A percentile compares a stretch with the other conserved stretches of the same genome.
Conservation (phyloP, 192 early-diverging fungal genomes). For the Cladochytrium replicatum region DNA sequence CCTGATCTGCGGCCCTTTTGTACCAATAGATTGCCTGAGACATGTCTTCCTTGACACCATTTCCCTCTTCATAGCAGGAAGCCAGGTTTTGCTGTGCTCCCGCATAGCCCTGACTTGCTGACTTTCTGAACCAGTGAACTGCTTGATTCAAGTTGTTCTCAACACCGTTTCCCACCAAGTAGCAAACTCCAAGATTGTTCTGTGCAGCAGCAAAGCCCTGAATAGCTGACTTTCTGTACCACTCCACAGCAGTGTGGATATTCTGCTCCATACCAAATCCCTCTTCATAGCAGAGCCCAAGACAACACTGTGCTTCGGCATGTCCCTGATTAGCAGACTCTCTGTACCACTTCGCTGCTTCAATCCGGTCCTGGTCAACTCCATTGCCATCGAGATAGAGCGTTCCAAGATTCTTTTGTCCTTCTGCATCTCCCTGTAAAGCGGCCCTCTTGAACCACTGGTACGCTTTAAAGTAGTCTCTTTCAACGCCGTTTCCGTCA, state of each 20-base stretch:
- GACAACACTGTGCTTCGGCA: constrained; percentile 14
- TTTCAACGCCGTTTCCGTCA: too few species aligned
- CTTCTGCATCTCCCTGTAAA: too few species aligned
- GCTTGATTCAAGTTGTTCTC: neutral
- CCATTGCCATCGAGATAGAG: constrained; percentile 16
- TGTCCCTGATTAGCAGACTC: constrained; percentile 12
- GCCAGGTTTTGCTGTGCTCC: neutral
- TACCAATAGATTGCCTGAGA: constrained; percentile 43
- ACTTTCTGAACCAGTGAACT: neutral
- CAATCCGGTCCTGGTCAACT: constrained; percentile 4
- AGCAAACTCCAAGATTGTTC: constrained; percentile 19
- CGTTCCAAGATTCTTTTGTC: too few species aligned
- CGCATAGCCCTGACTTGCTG: neutral
- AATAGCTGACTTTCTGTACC: constrained; percentile 40
- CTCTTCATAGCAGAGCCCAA: constrained; percentile 16
- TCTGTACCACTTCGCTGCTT: constrained; percentile 16
- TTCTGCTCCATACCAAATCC: constrained; percentile 25
- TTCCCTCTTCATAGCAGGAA: constrained; percentile 1
- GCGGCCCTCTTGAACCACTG: too few species aligned
- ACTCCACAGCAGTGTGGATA: constrained; percentile 32
- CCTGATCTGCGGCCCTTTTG: constrained; percentile 36
- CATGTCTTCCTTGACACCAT: constrained; percentile 14
- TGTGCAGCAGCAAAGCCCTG: constrained; percentile 46
- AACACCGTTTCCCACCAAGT: neutral
- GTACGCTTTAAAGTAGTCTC: too few species aligned